Percentiles rank a stretch among this genome's conserved stretches.
Conservation (phyloP, 495 filamentous ascomycete genomes). For the Zalerion maritima region DNA sequence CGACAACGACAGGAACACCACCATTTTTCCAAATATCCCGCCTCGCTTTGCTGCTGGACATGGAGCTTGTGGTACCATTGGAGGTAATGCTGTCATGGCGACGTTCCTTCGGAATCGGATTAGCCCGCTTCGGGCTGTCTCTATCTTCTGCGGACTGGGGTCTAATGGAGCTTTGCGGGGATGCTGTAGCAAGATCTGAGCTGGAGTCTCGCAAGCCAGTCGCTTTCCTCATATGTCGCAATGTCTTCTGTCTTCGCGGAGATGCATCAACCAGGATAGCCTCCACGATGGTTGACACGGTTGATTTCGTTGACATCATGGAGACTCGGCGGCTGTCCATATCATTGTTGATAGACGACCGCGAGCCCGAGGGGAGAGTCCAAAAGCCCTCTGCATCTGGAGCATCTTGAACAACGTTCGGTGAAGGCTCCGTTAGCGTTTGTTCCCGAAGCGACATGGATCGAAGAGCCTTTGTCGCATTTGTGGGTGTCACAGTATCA, state of each 20-base stretch:
- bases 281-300: slow-evolving; percentile 53
- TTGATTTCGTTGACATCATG: slow-evolving; percentile 41
- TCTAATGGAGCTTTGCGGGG: slow-evolving; percentile 20
- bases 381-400: too few relatives aligned
- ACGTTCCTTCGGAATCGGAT: slow-evolving; percentile 16
- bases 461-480: slow-evolving; percentile 32
- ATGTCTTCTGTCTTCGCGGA: slow-evolving; percentile 38
- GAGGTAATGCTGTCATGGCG: slow-evolving; percentile 44
- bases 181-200: slow-evolving; percentile 37
- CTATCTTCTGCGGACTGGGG: slow-evolving; percentile 12
- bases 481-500: slow-evolving; percentile 30
- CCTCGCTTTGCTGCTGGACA: slow-evolving; percentile 37
- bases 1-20: slow-evolving; percentile 53
- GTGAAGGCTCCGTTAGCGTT: slow-evolving; percentile 24
- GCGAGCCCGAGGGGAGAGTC: slow-evolving; percentile 21
- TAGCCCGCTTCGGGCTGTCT: slow-evolving; percentile 11
- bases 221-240: slow-evolving; percentile 58
- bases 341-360: slow-evolving; percentile 30
- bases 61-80: slow-evolving; percentile 39
- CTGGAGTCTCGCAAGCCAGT: slow-evolving; percentile 33
- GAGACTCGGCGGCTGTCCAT: slow-evolving; percentile 45
- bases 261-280: slow-evolving; percentile 52
- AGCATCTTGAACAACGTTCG: too few relatives aligned
- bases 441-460: slow-evolving; percentile 33
- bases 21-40: slow-evolving; percentile 39